A percentile compares a stretch with the other conserved stretches of the same genome.
These are phyloP conservation scores for Umbelopsis sp. DNA, from an alignment of 192 early-diverging fungal species.

Conservation along the genomic window DNA sequence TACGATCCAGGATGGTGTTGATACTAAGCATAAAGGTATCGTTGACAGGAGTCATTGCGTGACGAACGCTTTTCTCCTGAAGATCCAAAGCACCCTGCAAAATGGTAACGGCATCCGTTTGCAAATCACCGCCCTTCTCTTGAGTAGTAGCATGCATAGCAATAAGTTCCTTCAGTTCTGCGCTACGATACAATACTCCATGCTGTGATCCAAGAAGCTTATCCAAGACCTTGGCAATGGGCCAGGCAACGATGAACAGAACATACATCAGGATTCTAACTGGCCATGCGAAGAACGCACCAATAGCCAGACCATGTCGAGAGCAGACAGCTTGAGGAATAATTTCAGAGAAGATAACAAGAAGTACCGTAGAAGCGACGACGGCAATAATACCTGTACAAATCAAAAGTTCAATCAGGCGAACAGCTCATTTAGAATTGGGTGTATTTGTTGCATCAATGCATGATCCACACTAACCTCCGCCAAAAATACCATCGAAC, in stretches of 20 bases:
- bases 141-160: conserved; percentile 59
- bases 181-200: conserved; percentile 17
- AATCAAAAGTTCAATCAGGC: background rate
- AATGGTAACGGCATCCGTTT: conserved; percentile 68
- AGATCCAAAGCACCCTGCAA: conserved; percentile 68
- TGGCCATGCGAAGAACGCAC: conserved; percentile 83
- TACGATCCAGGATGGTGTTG: conserved; percentile 53
- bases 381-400: conserved; percentile 71
- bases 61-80: conserved; percentile 59
- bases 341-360: conserved; percentile 94
- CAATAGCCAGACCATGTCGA: conserved; percentile 85
- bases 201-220: conserved; percentile 63
- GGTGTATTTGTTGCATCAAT: background rate
- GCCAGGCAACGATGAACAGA: conserved; percentile 70
- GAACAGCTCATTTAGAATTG: conserved; percentile 41
- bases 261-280: conserved; percentile 61
- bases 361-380: conserved; percentile 76
- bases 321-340: conserved; percentile 93
- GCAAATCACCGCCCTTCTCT: conserved; percentile 56
- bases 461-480: conserved; percentile 40
- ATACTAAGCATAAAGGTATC: conserved; percentile 59
- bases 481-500: conserved; percentile 69
- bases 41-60: conserved; percentile 66
- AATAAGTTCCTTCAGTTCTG: conserved; percentile 67
- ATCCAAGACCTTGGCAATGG: conserved; percentile 87